phyloP scores from a whole-genome alignment of 805 yeast genomes.

The Ogataea paraovalis region DNA sequence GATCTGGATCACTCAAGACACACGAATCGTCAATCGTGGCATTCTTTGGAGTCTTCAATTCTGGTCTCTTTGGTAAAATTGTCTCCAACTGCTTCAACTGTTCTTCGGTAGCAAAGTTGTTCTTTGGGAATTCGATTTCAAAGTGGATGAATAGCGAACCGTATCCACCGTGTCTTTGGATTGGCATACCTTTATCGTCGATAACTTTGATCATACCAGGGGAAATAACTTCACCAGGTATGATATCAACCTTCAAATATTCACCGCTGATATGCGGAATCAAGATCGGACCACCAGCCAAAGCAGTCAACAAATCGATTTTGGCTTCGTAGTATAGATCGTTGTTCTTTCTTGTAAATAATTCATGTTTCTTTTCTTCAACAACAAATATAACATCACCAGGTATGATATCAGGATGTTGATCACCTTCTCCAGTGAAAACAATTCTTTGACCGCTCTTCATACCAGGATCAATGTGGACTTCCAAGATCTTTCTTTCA shows the following conservation, averaged over 20 bases:
- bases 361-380: slow-evolving; percentile 82
- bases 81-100: slow-evolving; percentile 67
- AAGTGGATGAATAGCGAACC: slow-evolving; percentile 89
- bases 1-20: slow-evolving; percentile 28
- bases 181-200: slow-evolving; percentile 97
- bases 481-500: slow-evolving; percentile 92
- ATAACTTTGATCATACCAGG: slow-evolving; percentile 81
- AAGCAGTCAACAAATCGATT: slow-evolving; percentile 87
- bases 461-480: slow-evolving; percentile 96
- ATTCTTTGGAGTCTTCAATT: slow-evolving; percentile 57
- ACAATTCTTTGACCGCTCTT: slow-evolving; percentile 86
- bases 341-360: slow-evolving; percentile 83
- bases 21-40: slow-evolving; percentile 71
- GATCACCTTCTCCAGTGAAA: slow-evolving; percentile 96
- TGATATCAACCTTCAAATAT: slow-evolving; percentile 72
- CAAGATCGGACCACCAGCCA: slow-evolving; percentile 92
- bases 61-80: slow-evolving; percentile 74
- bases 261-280: slow-evolving; percentile 91
- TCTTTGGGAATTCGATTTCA: slow-evolving; percentile 81
- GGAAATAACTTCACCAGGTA: slow-evolving; percentile 89
- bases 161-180: slow-evolving; percentile 77
- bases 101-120: slow-evolving; percentile 70
- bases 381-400: slow-evolving; percentile 95
- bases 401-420: slow-evolving; percentile 89
- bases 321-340: slow-evolving; percentile 83